Conservation (phyloP, 768 basidiomycete genomes). For the Mycena floridula region DNA sequence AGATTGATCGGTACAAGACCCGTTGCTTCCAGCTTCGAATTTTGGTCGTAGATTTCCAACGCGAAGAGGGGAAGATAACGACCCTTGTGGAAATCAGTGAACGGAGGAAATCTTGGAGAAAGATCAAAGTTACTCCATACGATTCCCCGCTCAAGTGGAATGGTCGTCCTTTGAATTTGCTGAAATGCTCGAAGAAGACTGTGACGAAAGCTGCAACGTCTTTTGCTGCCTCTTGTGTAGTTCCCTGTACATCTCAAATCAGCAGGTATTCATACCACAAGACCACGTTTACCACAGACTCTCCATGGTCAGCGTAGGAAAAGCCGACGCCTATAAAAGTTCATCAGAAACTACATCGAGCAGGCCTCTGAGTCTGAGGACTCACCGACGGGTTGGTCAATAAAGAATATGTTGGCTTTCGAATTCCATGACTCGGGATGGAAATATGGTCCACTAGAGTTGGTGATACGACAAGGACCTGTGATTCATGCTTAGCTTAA, state of each 20-base stretch:
- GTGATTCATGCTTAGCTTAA: neutral
- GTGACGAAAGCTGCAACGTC: too few species aligned
- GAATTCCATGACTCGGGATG: slow-evolving; percentile 49
- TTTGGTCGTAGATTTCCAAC: slow-evolving; percentile 42
- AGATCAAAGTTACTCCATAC: slow-evolving; percentile 41
- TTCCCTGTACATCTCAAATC: slow-evolving; percentile 41
- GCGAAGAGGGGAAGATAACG: slow-evolving; percentile 48
- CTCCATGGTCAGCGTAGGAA: too few species aligned
- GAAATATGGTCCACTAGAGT: too few species aligned
- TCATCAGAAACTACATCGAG: too few species aligned
- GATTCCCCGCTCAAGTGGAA: slow-evolving; percentile 46
- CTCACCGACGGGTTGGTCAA: slow-evolving; percentile 39
- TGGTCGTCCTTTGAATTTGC: slow-evolving; percentile 41
- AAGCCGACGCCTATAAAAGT: too few species aligned
- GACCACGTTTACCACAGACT: too few species aligned
- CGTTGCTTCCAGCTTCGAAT: slow-evolving; percentile 27
- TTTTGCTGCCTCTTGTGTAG: slow-evolving; percentile 46
- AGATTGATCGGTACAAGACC: slow-evolving; percentile 46
- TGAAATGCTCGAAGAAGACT: slow-evolving; percentile 52
- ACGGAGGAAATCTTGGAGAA: neutral
- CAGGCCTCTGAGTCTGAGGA: too few species aligned
- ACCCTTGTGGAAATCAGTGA: slow-evolving; percentile 26
- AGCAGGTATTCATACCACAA: slow-evolving; percentile 40
- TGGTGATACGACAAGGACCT: slow-evolving; percentile 47
- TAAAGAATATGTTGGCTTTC: slow-evolving; percentile 41